Evolutionary conservation across 23 red algal species (phyloP).

Genomic region (Gracilariopsis chorda): DNA sequence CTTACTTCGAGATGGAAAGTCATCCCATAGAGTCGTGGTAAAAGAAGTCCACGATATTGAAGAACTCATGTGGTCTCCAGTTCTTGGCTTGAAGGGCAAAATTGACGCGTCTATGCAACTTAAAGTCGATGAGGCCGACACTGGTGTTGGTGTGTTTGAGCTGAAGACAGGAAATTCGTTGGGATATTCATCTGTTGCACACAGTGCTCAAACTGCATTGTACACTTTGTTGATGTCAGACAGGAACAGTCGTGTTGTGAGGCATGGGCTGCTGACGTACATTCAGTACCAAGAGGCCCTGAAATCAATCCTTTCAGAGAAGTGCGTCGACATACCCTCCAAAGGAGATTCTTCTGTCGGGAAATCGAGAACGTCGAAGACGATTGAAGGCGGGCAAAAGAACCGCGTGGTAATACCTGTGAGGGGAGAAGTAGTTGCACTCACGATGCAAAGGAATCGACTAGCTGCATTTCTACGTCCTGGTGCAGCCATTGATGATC

Average conservation of each 20-base stretch:
- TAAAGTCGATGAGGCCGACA: not conserved
- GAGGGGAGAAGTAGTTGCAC: not conserved
- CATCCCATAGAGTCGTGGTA: constrained; percentile 16
- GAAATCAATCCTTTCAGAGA: not conserved
- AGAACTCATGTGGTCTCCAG: constrained; percentile 88
- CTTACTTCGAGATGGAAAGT: not conserved
- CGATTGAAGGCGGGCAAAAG: not conserved
- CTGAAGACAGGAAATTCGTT: constrained; percentile 69
- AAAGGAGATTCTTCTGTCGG: not conserved
- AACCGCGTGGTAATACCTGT: not conserved
- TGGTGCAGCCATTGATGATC: not conserved
- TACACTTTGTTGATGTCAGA: constrained; percentile 77
- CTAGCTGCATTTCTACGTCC: constrained; percentile 10
- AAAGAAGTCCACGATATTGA: constrained; percentile 71
- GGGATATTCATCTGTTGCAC: constrained; percentile 35
- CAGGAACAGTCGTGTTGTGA: constrained; percentile 40
- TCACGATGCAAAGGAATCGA: constrained; percentile 55
- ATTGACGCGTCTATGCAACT: constrained; percentile 84
- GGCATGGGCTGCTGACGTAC: constrained; percentile 51
- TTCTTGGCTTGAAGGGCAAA: constrained; percentile 91
- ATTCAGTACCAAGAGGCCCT: constrained; percentile 40
- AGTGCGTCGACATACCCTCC: not conserved
- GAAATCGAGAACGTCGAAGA: constrained; percentile 6
- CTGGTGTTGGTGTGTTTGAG: constrained; percentile 50
- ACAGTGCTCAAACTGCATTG: constrained; percentile 66